Evolutionary conservation across 768 basidiomycete genomes (phyloP), one percentile per base, ranked within the genome.

Genomic region (Amanita molliuscula): DNA sequence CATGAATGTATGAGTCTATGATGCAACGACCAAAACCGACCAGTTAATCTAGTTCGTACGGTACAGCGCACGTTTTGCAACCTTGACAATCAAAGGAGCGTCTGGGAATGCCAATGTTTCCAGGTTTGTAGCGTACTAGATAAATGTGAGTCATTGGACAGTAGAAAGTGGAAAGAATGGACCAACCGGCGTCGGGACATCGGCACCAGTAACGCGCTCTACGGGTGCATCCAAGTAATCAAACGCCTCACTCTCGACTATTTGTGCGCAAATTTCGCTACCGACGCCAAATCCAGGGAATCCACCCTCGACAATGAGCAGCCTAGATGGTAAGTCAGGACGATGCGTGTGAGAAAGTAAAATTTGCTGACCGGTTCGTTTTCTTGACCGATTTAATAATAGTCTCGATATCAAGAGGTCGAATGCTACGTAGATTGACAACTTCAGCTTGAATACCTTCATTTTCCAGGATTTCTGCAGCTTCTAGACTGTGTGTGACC

Each of bases 201-300:
- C 89, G 55, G 96, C 94, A 60, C 96, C 96, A 54, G 96, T 98
- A 55, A 99, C 75, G 54, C 96, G 85, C 76, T 99, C 96, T 48
- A 97, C 90, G 11, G 96, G 93, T 16, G 95, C 94, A 70, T 99
- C 96, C 31, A 99, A 84, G 73, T 91, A 97, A 71, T 98, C 93
- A 63, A 95, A 99, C 2, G 93, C 95, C 60, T 96, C 91, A 58
- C 89, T 90, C 76, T 99, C 96, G 49, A 95, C 76, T 58, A 98
- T 91, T 67, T 98, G 94, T 11, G 96, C 96, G 58, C 89, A 90
- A 60, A 99, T 95, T 70, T 99, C 96, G 59, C 92, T 94, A 56
- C 96, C 96, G 49, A 99, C 95, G 72, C 96, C 92, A 66, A 97
- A 98, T 44, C 79, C 84, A 34, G 96, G 96, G 91, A 96, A 99